Conservation (phyloP, 1,139 yeast genomes). For the Starmera stellimalicola region DNA sequence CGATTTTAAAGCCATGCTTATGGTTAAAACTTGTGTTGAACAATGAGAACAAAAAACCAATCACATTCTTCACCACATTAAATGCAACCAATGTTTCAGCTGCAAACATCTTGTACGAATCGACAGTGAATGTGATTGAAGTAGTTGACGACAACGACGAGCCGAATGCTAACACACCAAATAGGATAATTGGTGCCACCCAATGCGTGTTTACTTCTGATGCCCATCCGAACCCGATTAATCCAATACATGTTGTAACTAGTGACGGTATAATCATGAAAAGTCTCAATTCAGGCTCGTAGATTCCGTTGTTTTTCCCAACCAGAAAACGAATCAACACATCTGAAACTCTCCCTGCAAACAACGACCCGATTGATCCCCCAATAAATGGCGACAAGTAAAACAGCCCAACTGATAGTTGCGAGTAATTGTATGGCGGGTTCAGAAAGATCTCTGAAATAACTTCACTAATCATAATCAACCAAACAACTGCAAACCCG, state of each 20-base stretch:
- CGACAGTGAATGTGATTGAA: slow-evolving; percentile 52
- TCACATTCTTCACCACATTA: slow-evolving; percentile 42
- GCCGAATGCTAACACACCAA: slow-evolving; percentile 51
- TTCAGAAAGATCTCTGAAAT: slow-evolving; percentile 39
- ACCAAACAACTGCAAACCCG: slow-evolving; percentile 53
- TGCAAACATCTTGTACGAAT: slow-evolving; percentile 49
- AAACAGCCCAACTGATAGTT: slow-evolving; percentile 45
- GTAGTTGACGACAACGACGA: slow-evolving; percentile 53
- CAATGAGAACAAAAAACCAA: slow-evolving; percentile 49
- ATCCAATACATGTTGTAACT: slow-evolving; percentile 39
- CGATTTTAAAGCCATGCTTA: slow-evolving; percentile 33
- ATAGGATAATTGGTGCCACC: slow-evolving; percentile 50
- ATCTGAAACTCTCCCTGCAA: slow-evolving; percentile 45
- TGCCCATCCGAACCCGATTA: slow-evolving; percentile 60
- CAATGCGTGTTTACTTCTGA: slow-evolving; percentile 38
- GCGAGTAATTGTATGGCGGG: slow-evolving; percentile 37
- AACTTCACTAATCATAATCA: slow-evolving; percentile 51
- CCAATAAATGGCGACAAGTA: slow-evolving; percentile 52
- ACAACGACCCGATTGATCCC: slow-evolving; percentile 46
- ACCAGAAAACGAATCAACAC: slow-evolving; percentile 31
- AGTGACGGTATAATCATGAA: slow-evolving; percentile 43
- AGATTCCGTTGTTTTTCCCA: slow-evolving; percentile 38
- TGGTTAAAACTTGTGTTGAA: slow-evolving; percentile 42
- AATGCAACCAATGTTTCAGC: slow-evolving; percentile 50
- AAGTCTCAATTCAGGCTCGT: slow-evolving; percentile 56